These are phyloP conservation scores for Trapa incisa DNA, from an alignment of 345 rosid genomes.

Conservation along the genomic window DNA sequence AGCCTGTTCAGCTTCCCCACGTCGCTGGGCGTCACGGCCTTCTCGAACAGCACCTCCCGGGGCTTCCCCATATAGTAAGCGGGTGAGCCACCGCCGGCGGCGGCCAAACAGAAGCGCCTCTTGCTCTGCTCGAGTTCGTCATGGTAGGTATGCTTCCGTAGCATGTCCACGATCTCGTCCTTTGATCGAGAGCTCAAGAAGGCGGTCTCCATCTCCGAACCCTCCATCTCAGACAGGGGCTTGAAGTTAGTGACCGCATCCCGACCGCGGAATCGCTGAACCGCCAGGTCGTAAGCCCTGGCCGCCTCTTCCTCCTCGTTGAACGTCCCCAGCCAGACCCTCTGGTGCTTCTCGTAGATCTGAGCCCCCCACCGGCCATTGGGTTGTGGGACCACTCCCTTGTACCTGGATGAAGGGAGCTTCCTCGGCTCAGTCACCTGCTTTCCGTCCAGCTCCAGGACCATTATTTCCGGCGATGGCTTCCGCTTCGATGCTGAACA, in stretches of 20 bases:
- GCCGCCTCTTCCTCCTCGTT: constrained; percentile 80
- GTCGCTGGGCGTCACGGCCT: constrained; percentile 49
- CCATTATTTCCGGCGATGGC: constrained; percentile 34
- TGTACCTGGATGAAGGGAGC: constrained; percentile 75
- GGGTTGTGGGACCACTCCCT: constrained; percentile 96
- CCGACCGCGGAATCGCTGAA: constrained; percentile 69
- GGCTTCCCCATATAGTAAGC: constrained; percentile 14
- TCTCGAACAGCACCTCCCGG: constrained; percentile 34
- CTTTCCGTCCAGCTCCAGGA: constrained; percentile 46
- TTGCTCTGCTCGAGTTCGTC: constrained; percentile 66
- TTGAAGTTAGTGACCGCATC: constrained; percentile 75
- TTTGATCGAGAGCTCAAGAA: constrained; percentile 69
- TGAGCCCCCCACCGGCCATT: constrained; percentile 97
- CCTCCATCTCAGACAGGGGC: constrained; percentile 13
- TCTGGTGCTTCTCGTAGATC: constrained; percentile 91
- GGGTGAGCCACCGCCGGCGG: no score
- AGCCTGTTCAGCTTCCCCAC: constrained; percentile 56
- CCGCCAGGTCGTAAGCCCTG: constrained; percentile 71
- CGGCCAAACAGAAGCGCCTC: constrained; percentile 25
- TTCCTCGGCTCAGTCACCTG: constrained; percentile 71
- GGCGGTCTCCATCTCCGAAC: constrained; percentile 29
- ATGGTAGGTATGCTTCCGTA: constrained; percentile 69
- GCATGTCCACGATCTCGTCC: constrained; percentile 80
- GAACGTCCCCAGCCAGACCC: constrained; percentile 92
- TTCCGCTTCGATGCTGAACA: constrained; percentile 26